Conservation (phyloP, 257 asterid genomes). For the Solanum chilense region DNA sequence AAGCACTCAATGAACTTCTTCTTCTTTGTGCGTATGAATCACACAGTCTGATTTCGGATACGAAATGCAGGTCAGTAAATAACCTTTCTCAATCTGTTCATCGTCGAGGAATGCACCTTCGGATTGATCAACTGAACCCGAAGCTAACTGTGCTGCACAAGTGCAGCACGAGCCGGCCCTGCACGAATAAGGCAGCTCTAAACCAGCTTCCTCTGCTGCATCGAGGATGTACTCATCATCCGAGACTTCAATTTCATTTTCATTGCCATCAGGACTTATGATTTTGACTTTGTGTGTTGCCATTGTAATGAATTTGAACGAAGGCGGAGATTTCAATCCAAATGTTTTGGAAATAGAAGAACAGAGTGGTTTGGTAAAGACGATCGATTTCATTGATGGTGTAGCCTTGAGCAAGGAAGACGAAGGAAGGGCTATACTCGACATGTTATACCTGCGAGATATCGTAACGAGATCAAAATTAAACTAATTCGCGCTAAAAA, state of each 20-base stretch:
- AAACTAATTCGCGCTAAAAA: background rate
- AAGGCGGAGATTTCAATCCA: background rate
- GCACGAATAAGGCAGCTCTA: slow-evolving; percentile 34
- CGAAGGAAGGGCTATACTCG: slow-evolving; percentile 3
- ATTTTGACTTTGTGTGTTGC: slow-evolving; percentile 32
- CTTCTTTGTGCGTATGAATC: slow-evolving; percentile 33
- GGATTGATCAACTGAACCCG: slow-evolving; percentile 32
- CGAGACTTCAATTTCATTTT: slow-evolving; percentile 22
- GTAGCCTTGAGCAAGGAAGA: background rate
- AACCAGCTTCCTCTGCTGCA: slow-evolving; percentile 25
- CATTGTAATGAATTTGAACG: slow-evolving; percentile 14
- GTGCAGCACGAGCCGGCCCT: slow-evolving; percentile 37
- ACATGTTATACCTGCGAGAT: slow-evolving; percentile 3
- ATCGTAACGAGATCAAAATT: background rate
- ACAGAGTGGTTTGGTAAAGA: background rate
- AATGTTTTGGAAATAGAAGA: slow-evolving; percentile 3
- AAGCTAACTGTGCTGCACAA: slow-evolving; percentile 19
- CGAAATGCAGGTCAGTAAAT: slow-evolving; percentile 22
- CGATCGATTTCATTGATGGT: background rate
- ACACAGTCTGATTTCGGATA: slow-evolving; percentile 28
- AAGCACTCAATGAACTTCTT: slow-evolving; percentile 14
- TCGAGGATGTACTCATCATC: slow-evolving; percentile 31
- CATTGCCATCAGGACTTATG: slow-evolving; percentile 23
- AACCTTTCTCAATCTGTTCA: slow-evolving; percentile 27
- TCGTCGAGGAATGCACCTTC: slow-evolving; percentile 30